phyloP scores from a whole-genome alignment of 2,329 filamentous ascomycete species.

The Pseudofabraea citricarpa region DNA sequence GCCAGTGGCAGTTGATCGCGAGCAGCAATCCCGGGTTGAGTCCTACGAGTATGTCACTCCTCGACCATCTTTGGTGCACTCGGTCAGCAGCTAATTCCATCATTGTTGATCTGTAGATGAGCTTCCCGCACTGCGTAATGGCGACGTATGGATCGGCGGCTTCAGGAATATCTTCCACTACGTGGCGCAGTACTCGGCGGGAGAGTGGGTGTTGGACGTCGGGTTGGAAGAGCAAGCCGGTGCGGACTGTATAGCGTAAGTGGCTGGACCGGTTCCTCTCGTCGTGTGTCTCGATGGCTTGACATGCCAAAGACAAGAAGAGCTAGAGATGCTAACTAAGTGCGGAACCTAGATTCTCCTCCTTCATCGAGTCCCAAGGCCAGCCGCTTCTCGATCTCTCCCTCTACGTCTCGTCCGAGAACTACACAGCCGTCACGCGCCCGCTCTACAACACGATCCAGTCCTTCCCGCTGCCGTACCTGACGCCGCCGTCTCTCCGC shows the following conservation, averaged over 20 bases:
- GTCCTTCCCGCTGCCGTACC: constrained; percentile 84
- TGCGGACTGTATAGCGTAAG: constrained; percentile 46
- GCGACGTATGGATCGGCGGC: constrained; percentile 44
- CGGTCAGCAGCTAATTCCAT: constrained; percentile 4
- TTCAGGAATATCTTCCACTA: constrained; percentile 50
- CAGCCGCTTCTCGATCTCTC: constrained; percentile 77
- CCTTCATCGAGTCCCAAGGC: constrained; percentile 72
- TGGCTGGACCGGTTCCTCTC: too few relatives aligned
- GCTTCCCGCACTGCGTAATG: constrained; percentile 53
- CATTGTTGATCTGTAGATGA: constrained; percentile 39
- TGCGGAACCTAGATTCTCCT: constrained; percentile 41
- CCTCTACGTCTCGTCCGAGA: constrained; percentile 84
- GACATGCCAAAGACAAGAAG: constrained; percentile 4
- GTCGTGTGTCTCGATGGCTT: too few relatives aligned
- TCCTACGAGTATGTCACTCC: constrained; percentile 58
- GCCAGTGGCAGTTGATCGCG: constrained; percentile 66
- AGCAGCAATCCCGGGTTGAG: constrained; percentile 69
- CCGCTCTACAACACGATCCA: constrained; percentile 77
- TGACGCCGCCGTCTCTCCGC: constrained; percentile 69
- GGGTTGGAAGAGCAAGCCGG: constrained; percentile 34
- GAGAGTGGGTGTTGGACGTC: constrained; percentile 42
- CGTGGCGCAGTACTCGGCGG: constrained; percentile 35
- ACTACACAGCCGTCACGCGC: constrained; percentile 74
- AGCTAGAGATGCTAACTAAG: constrained; percentile 19
- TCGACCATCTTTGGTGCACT: neutral